Evolutionary conservation across 345 rosid species (phyloP), one percentile per base, ranked within the genome.

Genomic region (Nasturtium officinale): DNA sequence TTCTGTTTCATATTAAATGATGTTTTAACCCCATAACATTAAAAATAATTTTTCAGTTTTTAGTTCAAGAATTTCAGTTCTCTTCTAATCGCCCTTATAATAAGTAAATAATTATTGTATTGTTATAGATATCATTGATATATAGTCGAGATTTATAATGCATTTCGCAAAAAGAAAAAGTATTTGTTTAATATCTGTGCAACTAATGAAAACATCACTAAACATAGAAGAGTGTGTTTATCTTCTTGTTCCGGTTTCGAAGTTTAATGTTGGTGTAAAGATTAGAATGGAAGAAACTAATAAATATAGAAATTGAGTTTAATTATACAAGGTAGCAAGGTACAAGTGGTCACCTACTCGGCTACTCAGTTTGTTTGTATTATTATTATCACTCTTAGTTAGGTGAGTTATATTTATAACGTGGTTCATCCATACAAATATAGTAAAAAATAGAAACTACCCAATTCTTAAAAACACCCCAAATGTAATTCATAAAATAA

Each of bases 361-460:
- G 15, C 59, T 51, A 66, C 71, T 35, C 25, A 12, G 16, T 25
- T 11, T 25, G 33, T 66, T 66, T 65, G 58, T 26, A 50, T 20
- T 20, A 50, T 13, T 20, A 9, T 20, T 33, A n/a, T n/a, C n/a
- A 40, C 23, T 23, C 23, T 28, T 15, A 52, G 71, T 35, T 66
- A 52, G 71, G 60, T 66, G 60, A 21, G 6, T 35, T 66, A 51
- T 21, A 50, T 35, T 25, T 51, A 15, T 9, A 60, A 67, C 61
- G 72, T 67, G 71, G 2, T 38, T n/a, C 5, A 26, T 7, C 59
- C 20, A 29, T 28, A 9, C 37, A 29, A 6, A 3, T 46, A 52
- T 26, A 26, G 2, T 23, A 23, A 1, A 23, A 1, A 23, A 1
- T 23, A 23, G 25, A 23, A 1, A 23, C 25, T 23, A 23, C 25